These are phyloP conservation scores for Candida argentea DNA, from an alignment of 805 yeast genomes.

Conservation along the genomic window DNA sequence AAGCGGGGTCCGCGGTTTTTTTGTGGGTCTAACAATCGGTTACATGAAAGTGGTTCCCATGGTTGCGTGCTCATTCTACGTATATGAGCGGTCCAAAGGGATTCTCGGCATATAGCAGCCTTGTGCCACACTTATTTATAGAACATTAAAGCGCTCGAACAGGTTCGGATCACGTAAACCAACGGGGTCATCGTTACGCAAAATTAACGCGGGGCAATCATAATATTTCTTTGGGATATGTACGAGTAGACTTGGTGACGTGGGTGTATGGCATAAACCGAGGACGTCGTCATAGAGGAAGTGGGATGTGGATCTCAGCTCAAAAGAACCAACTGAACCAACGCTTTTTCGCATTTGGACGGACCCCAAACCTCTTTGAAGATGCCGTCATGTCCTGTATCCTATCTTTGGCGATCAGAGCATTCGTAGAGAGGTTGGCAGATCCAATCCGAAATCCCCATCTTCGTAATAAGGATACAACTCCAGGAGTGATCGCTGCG, in stretches of 20 bases:
- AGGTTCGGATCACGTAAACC: too few species aligned
- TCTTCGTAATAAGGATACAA: constrained; percentile 52
- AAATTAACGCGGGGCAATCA: too few species aligned
- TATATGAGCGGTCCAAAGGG: constrained; percentile 78
- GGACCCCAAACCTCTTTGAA: constrained; percentile 42
- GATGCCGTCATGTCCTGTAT: constrained; percentile 33
- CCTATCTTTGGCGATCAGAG: constrained; percentile 21
- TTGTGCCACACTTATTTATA: constrained; percentile 1
- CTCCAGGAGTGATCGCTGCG: constrained; percentile 82
- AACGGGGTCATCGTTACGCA: too few species aligned
- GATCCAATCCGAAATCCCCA: constrained; percentile 78
- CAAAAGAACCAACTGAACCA: constrained; percentile 55
- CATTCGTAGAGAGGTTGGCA: constrained; percentile 33
- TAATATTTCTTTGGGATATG: too few species aligned
- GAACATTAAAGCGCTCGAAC: too few species aligned
- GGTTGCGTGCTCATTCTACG: constrained; percentile 94
- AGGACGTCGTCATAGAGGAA: too few species aligned
- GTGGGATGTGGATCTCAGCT: constrained; percentile 3
- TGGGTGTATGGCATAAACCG: too few species aligned
- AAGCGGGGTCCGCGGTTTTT: constrained; percentile 79
- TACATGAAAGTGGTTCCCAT: constrained; percentile 92
- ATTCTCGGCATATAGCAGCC: constrained; percentile 42
- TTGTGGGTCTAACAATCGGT: constrained; percentile 91
- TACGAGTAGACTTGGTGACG: too few species aligned
- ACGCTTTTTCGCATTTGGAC: constrained; percentile 39